These are phyloP conservation scores for Fusarium protoensiforme DNA, from an alignment of 2,329 filamentous ascomycete species.

Conservation along the genomic window DNA sequence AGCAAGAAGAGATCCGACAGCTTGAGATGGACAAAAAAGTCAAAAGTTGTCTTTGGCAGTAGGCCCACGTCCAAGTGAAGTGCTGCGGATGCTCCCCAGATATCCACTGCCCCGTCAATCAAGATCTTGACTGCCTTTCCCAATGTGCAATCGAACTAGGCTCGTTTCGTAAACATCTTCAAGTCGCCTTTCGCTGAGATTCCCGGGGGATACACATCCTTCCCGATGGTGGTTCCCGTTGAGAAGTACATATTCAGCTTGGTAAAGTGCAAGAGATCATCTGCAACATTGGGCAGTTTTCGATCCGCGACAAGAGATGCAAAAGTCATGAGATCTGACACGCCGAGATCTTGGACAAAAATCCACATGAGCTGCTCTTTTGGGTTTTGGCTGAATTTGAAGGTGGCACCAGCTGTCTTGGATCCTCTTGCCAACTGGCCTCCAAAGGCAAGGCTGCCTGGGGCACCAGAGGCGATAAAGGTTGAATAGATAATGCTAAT, in stretches of 20 bases:
- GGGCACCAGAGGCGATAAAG: not conserved
- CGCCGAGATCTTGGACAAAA: not conserved
- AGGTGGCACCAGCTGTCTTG: not conserved
- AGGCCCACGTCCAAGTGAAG: not conserved
- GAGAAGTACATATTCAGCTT: not conserved
- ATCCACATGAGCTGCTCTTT: not conserved
- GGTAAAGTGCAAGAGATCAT: not conserved
- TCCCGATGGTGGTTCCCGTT: not conserved
- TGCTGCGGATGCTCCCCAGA: not conserved
- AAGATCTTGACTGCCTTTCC: not conserved
- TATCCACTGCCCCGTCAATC: not conserved
- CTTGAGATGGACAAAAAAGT: not conserved
- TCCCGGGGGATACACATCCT: not conserved
- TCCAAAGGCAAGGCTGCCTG: not conserved
- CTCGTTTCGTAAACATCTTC: not conserved
- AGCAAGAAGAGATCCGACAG: not conserved
- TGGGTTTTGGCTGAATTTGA: not conserved
- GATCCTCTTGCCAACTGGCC: not conserved
- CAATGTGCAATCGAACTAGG: not conserved
- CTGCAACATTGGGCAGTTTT: not conserved
- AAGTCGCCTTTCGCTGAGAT: not conserved
- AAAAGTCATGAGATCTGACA: not conserved
- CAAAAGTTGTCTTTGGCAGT: not conserved
- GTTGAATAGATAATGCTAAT: not conserved
- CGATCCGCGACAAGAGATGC: not conserved